Evolutionary conservation across 306 rosid species (phyloP).

Genomic region (Morella rubra): DNA sequence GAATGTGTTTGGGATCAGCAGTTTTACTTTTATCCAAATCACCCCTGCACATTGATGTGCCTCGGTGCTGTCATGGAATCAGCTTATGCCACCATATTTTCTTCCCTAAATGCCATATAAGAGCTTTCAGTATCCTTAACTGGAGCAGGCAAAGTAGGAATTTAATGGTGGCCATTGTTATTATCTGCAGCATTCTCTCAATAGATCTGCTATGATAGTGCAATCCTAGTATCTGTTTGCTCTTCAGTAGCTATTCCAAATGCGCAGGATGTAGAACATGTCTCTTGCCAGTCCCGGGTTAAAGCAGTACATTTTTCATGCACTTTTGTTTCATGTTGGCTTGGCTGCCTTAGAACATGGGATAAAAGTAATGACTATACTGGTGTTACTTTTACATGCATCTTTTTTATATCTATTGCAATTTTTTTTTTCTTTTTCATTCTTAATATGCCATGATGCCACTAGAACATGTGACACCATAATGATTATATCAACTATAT

Average conservation of each 20-base stretch:
- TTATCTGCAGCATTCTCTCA: neutral
- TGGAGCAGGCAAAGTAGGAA: neutral
- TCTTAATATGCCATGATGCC: constrained; percentile 10
- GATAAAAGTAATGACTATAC: constrained; percentile 18
- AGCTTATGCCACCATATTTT: neutral
- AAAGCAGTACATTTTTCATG: neutral
- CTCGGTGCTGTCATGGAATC: neutral
- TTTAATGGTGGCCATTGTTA: neutral
- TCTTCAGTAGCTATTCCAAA: neutral
- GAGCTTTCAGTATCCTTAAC: neutral
- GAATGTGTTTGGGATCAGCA: neutral
- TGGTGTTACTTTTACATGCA: constrained; percentile 15
- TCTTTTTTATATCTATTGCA: neutral
- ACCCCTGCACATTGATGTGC: neutral
- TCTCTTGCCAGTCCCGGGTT: neutral
- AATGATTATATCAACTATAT: constrained; percentile 9
- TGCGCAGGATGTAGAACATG: neutral
- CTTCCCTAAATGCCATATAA: neutral
- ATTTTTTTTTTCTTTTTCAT: neutral
- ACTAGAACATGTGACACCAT: constrained; percentile 23
- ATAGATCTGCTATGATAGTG: neutral
- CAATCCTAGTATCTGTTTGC: neutral
- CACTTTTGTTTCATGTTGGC: neutral
- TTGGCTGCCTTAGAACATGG: neutral
- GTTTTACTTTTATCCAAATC: neutral